phyloP scores from a whole-genome alignment of 345 rosid species.

The Erucastrum elatum region DNA sequence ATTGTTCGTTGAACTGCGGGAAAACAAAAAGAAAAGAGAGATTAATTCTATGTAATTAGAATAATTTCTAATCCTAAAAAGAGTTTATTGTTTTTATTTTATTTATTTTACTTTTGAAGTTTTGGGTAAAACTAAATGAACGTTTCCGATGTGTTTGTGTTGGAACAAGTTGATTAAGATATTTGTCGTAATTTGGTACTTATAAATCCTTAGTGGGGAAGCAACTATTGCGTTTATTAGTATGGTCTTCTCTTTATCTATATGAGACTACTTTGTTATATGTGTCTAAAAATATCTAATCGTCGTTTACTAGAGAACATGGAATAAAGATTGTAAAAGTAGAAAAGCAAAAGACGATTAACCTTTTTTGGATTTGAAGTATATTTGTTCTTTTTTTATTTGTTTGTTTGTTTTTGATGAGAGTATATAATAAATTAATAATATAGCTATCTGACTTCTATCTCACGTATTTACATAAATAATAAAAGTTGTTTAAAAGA shows the following conservation, averaged over 20 bases:
- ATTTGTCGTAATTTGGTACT: constrained; percentile 27
- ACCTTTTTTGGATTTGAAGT: background rate
- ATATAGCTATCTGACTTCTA: no score
- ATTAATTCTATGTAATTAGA: constrained; percentile 28
- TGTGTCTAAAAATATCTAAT: background rate
- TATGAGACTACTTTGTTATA: constrained; percentile 7
- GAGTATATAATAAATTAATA: no score
- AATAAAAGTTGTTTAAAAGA: background rate
- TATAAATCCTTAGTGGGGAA: constrained; percentile 15
- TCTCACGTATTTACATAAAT: no score
- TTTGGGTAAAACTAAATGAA: constrained; percentile 20
- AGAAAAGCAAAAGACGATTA: constrained; percentile 10
- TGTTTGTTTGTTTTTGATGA: no score
- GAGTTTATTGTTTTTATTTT: background rate
- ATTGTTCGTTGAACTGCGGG: constrained; percentile 25
- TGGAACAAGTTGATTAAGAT: constrained; percentile 30
- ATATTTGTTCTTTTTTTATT: background rate
- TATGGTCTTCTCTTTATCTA: background rate
- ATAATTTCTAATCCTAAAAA: constrained; percentile 13
- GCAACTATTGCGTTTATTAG: background rate
- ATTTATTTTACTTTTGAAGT: constrained; percentile 22
- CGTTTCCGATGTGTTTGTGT: constrained; percentile 29
- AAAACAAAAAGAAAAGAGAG: background rate
- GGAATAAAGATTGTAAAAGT: background rate
- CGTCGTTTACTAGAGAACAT: constrained; percentile 10